phyloP scores from a whole-genome alignment of 331 rosid species.

The Pyrus hybrid region DNA sequence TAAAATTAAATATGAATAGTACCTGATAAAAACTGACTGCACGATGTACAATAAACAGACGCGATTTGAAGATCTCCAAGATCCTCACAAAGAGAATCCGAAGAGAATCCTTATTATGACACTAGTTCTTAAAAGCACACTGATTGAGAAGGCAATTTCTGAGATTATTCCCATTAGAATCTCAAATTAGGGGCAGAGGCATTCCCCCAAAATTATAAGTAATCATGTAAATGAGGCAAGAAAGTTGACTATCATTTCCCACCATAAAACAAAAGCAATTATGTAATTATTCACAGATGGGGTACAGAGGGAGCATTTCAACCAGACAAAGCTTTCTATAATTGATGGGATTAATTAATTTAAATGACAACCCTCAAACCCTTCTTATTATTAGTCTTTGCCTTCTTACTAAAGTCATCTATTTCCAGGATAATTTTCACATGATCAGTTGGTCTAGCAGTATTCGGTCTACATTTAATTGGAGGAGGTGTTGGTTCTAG shows the following conservation, averaged over 20 bases:
- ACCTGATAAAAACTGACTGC: no score
- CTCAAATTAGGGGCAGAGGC: constrained; percentile 42
- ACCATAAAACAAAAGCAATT: constrained; percentile 76
- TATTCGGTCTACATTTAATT: fast-evolving
- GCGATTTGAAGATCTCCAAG: no score
- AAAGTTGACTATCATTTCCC: constrained; percentile 80
- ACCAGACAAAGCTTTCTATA: constrained; percentile 55
- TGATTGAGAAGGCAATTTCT: constrained; percentile 33
- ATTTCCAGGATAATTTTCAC: no score
- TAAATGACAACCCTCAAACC: constrained; percentile 14
- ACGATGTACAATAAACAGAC: no score
- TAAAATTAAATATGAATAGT: no score
- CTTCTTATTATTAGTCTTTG: constrained; percentile 16
- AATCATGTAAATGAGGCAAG: constrained; percentile 54
- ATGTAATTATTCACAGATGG: constrained; percentile 59
- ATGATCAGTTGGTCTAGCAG: no score
- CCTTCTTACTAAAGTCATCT: constrained; percentile 34
- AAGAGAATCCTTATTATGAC: no score
- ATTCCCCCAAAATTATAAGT: constrained; percentile 44
- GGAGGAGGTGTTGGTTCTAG: no score
- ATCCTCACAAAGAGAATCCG: no score
- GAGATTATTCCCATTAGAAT: constrained; percentile 32
- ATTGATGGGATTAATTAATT: constrained; percentile 38
- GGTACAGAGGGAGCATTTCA: constrained; percentile 63
- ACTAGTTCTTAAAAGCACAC: constrained; percentile 16